Percentiles rank a stretch among this genome's conserved stretches.
These are phyloP conservation scores for Mimosa bimucronata DNA, from an alignment of 306 rosid genomes.

Conservation along the genomic window DNA sequence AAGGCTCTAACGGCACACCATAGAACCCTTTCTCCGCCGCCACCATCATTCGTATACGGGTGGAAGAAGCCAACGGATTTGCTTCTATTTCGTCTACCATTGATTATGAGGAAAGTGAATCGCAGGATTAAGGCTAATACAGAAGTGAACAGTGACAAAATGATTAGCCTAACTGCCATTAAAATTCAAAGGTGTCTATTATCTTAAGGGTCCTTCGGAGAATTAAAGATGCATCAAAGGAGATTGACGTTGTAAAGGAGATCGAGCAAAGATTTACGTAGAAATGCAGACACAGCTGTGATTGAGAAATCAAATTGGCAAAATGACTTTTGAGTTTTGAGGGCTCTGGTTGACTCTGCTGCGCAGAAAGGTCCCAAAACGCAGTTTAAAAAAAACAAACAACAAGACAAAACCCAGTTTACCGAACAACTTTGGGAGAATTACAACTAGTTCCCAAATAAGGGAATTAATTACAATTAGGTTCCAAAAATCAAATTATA, in stretches of 20 bases:
- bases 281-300: not conserved
- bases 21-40: slow-evolving; percentile 89
- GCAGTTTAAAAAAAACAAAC: not conserved
- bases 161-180: slow-evolving; percentile 44
- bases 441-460: too few relatives aligned
- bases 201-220: not conserved
- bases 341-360: not conserved
- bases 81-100: slow-evolving; percentile 54
- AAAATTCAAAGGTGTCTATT: not conserved
- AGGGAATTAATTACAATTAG: too few relatives aligned
- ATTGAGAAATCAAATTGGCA: not conserved
- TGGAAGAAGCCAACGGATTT: slow-evolving; percentile 88
- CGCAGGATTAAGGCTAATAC: slow-evolving; percentile 33
- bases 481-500: too few relatives aligned
- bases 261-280: not conserved
- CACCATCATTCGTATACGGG: slow-evolving; percentile 92
- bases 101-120: slow-evolving; percentile 34
- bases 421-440: too few relatives aligned
- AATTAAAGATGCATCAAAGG: not conserved
- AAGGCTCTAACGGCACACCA: slow-evolving; percentile 93
- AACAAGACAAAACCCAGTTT: not conserved
- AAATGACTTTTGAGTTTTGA: not conserved
- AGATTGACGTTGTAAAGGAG: not conserved
- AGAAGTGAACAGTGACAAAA: slow-evolving; percentile 47
- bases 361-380: not conserved